A percentile compares a stretch with the other conserved stretches of the same genome.
These are phyloP conservation scores for Daldinia childiae DNA, from an alignment of 495 filamentous ascomycete genomes.

Conservation along the genomic window DNA sequence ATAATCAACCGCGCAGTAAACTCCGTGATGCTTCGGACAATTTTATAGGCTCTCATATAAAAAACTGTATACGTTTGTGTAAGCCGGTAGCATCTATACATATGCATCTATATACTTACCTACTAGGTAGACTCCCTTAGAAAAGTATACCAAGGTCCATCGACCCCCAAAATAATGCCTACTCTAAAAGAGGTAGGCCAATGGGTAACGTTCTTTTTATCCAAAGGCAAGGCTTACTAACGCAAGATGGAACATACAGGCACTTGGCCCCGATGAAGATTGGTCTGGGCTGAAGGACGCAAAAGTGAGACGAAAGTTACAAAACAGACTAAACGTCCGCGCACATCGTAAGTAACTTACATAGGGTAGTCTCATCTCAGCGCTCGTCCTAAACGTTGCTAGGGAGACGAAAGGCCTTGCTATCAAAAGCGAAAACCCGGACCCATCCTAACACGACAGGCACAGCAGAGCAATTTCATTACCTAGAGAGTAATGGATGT, in stretches of 20 bases:
- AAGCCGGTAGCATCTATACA: neutral
- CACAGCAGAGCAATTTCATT: neutral
- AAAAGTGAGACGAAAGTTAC: constrained; percentile 42
- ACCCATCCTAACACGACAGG: no score
- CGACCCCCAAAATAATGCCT: constrained; percentile 9
- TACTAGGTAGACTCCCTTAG: neutral
- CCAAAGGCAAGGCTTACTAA: neutral
- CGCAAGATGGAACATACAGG: constrained; percentile 15
- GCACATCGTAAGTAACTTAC: constrained; percentile 36
- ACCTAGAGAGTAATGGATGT: neutral
- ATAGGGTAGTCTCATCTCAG: neutral
- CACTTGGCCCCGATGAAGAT: constrained; percentile 42
- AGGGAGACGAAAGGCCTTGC: constrained; percentile 31
- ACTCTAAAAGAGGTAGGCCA: constrained; percentile 25
- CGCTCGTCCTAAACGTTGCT: constrained; percentile 3
- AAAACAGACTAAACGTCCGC: constrained; percentile 47
- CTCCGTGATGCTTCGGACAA: neutral
- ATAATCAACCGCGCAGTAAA: neutral
- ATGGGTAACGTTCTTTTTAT: neutral
- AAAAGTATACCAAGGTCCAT: neutral
- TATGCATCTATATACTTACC: neutral
- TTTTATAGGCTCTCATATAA: neutral
- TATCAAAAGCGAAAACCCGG: neutral
- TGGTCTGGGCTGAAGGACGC: constrained; percentile 46
- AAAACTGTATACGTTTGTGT: neutral